phyloP scores from a whole-genome alignment of 768 basidiomycete genomes.

The Pseudohyphozyma bogoriensis region DNA sequence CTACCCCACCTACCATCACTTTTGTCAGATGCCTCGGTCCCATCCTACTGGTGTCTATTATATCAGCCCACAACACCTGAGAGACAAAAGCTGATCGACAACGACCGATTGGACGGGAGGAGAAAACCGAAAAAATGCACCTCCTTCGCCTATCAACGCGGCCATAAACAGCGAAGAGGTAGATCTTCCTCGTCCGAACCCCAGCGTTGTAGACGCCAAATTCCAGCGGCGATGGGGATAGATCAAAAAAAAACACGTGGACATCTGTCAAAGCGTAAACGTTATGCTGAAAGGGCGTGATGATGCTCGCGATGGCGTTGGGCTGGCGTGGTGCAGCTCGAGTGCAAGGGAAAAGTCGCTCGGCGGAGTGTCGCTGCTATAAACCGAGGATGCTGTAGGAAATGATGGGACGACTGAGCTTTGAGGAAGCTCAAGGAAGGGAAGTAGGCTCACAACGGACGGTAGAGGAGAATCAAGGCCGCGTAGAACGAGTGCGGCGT shows the following conservation, averaged over 20 bases:
- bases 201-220: slow-evolving; percentile 33
- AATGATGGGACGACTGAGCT: not conserved
- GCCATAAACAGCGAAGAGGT: slow-evolving; percentile 29
- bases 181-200: slow-evolving; percentile 23
- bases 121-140: not conserved
- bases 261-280: slow-evolving; percentile 32
- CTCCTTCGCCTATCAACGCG: slow-evolving; percentile 31
- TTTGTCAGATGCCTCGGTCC: too few species aligned
- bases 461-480: slow-evolving; percentile 35
- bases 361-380: slow-evolving; percentile 21
- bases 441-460: slow-evolving; percentile 32
- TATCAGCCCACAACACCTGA: slow-evolving; percentile 19
- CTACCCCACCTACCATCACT: too few species aligned
- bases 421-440: too few species aligned
- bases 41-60: too few species aligned
- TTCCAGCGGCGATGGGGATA: slow-evolving; percentile 36
- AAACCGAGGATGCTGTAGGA: slow-evolving; percentile 28
- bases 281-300: slow-evolving; percentile 30
- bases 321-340: slow-evolving; percentile 34
- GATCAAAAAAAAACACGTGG: slow-evolving; percentile 35
- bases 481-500: too few species aligned
- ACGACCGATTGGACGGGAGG: not conserved
- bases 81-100: not conserved
- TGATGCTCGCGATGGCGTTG: slow-evolving; percentile 33
- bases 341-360: slow-evolving; percentile 27